A percentile compares a stretch with the other conserved stretches of the same genome.
These are phyloP conservation scores for Trichoderma koningiopsis DNA, from an alignment of 2,329 filamentous ascomycete species.

Conservation along the genomic window DNA sequence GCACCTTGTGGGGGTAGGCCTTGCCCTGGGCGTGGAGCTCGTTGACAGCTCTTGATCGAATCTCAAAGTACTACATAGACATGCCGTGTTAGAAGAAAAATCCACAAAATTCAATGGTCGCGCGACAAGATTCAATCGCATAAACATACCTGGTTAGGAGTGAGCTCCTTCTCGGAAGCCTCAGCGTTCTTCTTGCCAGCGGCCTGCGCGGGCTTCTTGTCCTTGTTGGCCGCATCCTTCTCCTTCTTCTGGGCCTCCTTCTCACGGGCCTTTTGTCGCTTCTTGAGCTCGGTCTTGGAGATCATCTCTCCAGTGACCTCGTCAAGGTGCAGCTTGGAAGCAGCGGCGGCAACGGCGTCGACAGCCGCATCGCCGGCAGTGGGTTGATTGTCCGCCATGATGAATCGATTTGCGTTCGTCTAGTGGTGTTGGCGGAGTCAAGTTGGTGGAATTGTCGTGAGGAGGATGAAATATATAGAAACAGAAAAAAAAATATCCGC, in stretches of 20 bases:
- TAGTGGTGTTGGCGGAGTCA: neutral
- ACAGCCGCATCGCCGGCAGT: constrained; percentile 42
- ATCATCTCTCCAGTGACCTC: constrained; percentile 88
- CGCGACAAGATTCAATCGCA: neutral
- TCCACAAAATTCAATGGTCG: neutral
- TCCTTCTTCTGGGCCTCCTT: constrained; percentile 86
- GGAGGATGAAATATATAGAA: neutral
- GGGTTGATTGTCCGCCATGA: constrained; percentile 40
- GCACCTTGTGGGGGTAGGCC: constrained; percentile 77
- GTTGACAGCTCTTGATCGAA: constrained; percentile 76
- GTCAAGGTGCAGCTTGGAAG: constrained; percentile 80
- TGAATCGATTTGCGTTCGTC: neutral
- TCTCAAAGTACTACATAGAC: constrained; percentile 75
- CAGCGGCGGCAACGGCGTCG: constrained; percentile 56
- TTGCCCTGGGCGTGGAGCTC: constrained; percentile 46
- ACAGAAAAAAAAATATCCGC: constrained; percentile 10
- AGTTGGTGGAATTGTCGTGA: neutral
- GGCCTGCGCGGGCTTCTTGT: constrained; percentile 25
- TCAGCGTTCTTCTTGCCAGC: constrained; percentile 58
- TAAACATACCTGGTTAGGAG: constrained; percentile 52
- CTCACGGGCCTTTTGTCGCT: constrained; percentile 87
- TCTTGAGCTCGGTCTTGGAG: constrained; percentile 91
- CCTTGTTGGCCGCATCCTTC: constrained; percentile 69
- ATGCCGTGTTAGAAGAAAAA: neutral
- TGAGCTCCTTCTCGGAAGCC: constrained; percentile 57